phyloP scores from a whole-genome alignment of 192 early-diverging fungal genomes.

The Phlyctochytrium arcticum region DNA sequence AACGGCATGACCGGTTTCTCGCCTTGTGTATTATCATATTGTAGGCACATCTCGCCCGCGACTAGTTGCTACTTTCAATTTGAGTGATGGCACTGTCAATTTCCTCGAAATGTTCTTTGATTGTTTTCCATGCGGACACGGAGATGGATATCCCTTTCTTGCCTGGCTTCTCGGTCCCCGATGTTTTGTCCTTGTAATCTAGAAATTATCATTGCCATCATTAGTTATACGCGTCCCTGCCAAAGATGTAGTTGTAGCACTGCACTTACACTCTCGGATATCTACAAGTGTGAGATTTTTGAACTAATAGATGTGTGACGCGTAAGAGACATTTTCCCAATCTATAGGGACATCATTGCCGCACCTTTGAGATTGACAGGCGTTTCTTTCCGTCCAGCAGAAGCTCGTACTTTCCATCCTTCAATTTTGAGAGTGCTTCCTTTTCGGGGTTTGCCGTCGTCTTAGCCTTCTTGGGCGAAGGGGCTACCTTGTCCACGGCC shows the following conservation, averaged over 20 bases:
- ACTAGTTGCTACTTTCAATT: neutral
- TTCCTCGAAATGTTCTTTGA: neutral
- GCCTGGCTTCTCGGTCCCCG: neutral
- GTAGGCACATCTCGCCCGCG: neutral
- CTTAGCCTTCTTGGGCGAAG: neutral
- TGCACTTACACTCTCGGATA: neutral
- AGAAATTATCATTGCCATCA: neutral
- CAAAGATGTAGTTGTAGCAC: neutral
- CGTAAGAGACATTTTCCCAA: neutral
- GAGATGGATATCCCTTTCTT: conserved; percentile 1
- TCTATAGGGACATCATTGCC: neutral
- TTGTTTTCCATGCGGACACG: neutral
- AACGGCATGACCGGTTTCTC: neutral
- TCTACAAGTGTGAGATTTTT: neutral
- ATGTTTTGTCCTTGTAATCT: neutral
- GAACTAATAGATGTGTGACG: neutral
- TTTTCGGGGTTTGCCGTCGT: neutral
- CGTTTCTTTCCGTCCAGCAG: neutral
- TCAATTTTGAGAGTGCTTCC: no score
- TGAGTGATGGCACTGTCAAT: neutral
- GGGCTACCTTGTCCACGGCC: neutral
- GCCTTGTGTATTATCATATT: neutral
- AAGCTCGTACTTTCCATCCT: neutral
- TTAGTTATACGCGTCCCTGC: neutral
- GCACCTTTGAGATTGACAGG: neutral